Percentiles rank a stretch among this genome's conserved stretches.
Conservation (phyloP, 169 alveolate species). For the Eimeria sp. region DNA sequence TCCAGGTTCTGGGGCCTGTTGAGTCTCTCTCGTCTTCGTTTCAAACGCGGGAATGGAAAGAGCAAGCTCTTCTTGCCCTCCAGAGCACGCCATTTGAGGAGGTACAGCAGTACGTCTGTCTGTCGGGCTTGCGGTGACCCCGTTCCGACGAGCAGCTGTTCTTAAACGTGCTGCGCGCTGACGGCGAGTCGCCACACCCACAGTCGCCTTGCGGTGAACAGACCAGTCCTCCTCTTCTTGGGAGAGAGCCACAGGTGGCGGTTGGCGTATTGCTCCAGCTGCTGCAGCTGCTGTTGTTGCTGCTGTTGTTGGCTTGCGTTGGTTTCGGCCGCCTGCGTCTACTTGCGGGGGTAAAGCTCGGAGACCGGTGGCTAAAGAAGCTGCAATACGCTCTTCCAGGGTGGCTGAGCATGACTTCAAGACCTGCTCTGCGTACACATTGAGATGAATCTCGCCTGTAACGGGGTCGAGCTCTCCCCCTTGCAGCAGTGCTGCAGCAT, state of each 20-base stretch:
- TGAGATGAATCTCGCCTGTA: conserved; percentile 36
- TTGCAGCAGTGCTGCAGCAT: conserved; percentile 28
- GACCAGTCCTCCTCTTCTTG: conserved; percentile 25
- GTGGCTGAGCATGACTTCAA: conserved; percentile 37
- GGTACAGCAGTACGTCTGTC: conserved; percentile 10
- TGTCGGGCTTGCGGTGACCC: not conserved
- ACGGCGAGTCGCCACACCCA: conserved; percentile 47
- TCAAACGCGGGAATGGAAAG: not conserved
- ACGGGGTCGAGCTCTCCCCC: conserved; percentile 41
- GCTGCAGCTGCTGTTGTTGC: not conserved
- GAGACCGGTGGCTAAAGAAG: conserved; percentile 30
- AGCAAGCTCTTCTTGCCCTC: not conserved
- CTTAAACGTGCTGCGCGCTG: conserved; percentile 37
- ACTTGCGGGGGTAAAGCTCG: conserved; percentile 30
- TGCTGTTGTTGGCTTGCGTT: conserved; percentile 7
- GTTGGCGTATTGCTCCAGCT: conserved; percentile 12
- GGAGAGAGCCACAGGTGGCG: not conserved
- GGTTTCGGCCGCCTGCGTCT: conserved; percentile 33
- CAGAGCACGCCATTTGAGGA: not conserved
- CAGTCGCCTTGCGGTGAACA: conserved; percentile 12
- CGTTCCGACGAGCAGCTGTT: not conserved
- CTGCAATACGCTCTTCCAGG: conserved; percentile 38
- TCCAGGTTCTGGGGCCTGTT: conserved; percentile 3
- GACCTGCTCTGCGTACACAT: conserved; percentile 52
- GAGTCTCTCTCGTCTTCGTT: not conserved